These are phyloP conservation scores for Alternaria angustiovoidea DNA, from an alignment of 2,329 filamentous ascomycete species.

Conservation along the genomic window DNA sequence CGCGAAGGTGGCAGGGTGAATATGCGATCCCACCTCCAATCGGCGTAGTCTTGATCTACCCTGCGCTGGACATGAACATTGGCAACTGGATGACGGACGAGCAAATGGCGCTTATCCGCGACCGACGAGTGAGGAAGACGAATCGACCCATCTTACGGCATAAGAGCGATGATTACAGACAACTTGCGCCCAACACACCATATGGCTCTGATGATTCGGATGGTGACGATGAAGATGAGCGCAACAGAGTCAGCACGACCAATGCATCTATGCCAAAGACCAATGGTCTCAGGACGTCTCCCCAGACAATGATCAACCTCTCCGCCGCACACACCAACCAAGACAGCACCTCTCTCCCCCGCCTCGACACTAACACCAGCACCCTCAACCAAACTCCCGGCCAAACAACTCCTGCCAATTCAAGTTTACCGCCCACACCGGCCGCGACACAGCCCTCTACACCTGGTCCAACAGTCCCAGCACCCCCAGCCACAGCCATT, in stretches of 20 bases:
- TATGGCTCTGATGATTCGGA: slow-evolving; percentile 78
- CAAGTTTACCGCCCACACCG: slow-evolving; percentile 30
- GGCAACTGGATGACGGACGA: slow-evolving; percentile 99
- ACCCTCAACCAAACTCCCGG: slow-evolving; percentile 33
- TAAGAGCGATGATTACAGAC: slow-evolving; percentile 89
- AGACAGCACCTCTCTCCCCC: slow-evolving; percentile 34
- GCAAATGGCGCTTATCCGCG: slow-evolving; percentile 92
- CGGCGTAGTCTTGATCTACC: slow-evolving; percentile 86
- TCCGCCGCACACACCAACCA: slow-evolving; percentile 50
- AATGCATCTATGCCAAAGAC: slow-evolving; percentile 26
- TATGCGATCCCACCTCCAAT: slow-evolving; percentile 75
- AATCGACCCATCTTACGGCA: slow-evolving; percentile 80
- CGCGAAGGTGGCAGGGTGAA: slow-evolving; percentile 64
- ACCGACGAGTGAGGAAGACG: slow-evolving; percentile 77
- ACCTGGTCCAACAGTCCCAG: slow-evolving; percentile 16
- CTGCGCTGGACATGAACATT: slow-evolving; percentile 94
- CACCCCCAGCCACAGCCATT: slow-evolving; percentile 61
- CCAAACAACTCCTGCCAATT: slow-evolving; percentile 21
- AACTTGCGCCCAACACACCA: slow-evolving; percentile 80
- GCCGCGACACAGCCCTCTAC: slow-evolving; percentile 24
- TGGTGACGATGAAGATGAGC: slow-evolving; percentile 54
- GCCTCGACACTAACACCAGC: slow-evolving; percentile 27
- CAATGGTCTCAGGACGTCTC: slow-evolving; percentile 40
- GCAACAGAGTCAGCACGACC: slow-evolving; percentile 18
- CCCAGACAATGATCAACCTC: slow-evolving; percentile 48